Base-by-base conservation (phyloP, 805 yeast genomes). In the Monosporozyma aerobia region DNA sequence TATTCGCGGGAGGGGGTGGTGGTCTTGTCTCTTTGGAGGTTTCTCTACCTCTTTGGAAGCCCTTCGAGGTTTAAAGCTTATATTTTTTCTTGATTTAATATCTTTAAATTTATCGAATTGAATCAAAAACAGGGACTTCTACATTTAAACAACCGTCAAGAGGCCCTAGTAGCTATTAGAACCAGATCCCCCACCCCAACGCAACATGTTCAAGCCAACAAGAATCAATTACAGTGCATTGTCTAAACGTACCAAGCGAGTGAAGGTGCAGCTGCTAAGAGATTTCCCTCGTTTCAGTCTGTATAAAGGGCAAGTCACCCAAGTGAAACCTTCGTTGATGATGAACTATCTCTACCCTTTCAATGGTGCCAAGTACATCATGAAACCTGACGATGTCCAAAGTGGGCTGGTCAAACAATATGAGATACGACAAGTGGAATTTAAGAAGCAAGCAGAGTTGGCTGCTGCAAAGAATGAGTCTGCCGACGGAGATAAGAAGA, bases 301-400 rank as follows among this genome's bases (percentile, higher is more conserved):
- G 13, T 53, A 35, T 23, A 73, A 71, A 55, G 97, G 97, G 37
- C 85, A 90, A 70, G 76, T 90, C 45, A 75, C 85, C 30, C 73
- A 77, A 37, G 96, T 90, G 19, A 77, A 80, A 56, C 90, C 96
- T 32, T 86, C 89, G 23, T 74, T 79, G 56, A 90, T 90, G 96
- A 80, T 92, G 63, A 87, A 87, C 69, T 79, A 72, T 59, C 76
- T 90, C 53, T 88, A 88, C 61, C 79, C 80, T 44, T 61, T 73
- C 55, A 83, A 87, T 61, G 86, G 88, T 45, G 97, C 96, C 3
- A 77, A 80, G 19, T 90, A 88, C 62, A 75, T 88, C 23, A 64
- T 76, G 29, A 41, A 58, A 14, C 32, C 47, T 16, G 51, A 48
- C n/a, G 68, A 65, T 52, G 56, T 67, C 13, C 61, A 66, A 52